Evolutionary conservation across 768 basidiomycete species (phyloP).

Genomic region (Podaxis sp.): DNA sequence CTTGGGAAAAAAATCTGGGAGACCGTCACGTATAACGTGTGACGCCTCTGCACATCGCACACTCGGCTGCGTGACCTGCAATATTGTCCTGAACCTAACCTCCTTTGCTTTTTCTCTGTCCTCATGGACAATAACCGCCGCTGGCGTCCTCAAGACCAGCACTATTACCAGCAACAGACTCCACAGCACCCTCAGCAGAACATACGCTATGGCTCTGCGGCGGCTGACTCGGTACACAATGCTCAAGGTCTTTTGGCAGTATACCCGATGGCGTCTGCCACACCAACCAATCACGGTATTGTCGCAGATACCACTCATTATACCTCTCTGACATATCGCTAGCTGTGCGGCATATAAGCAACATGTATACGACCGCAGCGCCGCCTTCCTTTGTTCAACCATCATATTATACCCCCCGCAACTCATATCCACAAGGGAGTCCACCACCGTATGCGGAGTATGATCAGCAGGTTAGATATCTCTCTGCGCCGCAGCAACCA

Average conservation of each 20-base stretch:
- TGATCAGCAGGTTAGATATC: conserved; percentile 53
- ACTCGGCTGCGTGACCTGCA: conserved; percentile 12
- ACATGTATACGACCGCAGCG: conserved; percentile 52
- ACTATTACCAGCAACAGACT: conserved; percentile 14
- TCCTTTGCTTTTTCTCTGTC: not conserved
- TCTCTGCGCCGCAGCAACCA: conserved; percentile 43
- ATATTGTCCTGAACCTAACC: conserved; percentile 4
- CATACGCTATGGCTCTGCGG: conserved; percentile 17
- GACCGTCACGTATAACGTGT: conserved; percentile 14
- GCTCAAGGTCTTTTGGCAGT: conserved; percentile 61
- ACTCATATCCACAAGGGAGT: conserved; percentile 31
- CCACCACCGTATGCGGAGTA: conserved; percentile 66
- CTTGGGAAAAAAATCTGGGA: not conserved
- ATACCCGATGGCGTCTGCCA: conserved; percentile 74
- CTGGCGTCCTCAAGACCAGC: conserved; percentile 26
- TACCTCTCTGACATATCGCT: conserved; percentile 4
- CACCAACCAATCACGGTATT: conserved; percentile 72
- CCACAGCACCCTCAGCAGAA: conserved; percentile 17
- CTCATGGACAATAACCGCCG: conserved; percentile 30
- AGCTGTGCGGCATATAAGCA: conserved; percentile 67
- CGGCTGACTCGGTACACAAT: conserved; percentile 55
- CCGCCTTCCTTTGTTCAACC: conserved; percentile 65
- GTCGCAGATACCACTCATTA: not conserved
- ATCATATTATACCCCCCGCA: conserved; percentile 38
- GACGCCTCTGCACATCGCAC: conserved; percentile 19